These are phyloP conservation scores for Corchorus olitorius DNA, from an alignment of 345 rosid species.

Conservation along the genomic window DNA sequence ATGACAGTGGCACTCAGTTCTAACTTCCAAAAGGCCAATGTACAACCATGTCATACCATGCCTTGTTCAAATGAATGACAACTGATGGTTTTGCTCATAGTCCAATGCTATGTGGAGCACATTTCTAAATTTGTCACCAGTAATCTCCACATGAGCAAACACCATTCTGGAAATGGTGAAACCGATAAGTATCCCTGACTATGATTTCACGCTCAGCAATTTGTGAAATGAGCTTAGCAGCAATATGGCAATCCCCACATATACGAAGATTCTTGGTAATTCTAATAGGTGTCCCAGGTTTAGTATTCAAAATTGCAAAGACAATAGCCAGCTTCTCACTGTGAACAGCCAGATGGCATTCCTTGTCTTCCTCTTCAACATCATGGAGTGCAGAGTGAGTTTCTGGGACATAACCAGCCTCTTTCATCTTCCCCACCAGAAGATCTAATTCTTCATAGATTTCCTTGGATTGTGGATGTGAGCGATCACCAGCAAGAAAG, in stretches of 20 bases:
- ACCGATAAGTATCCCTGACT: slow-evolving; percentile 64
- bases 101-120: not conserved
- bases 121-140: slow-evolving; percentile 40
- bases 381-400: slow-evolving; percentile 74
- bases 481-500: slow-evolving; percentile 66
- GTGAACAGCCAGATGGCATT: slow-evolving; percentile 68
- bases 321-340: slow-evolving; percentile 80
- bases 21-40: no score
- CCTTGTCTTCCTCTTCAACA: slow-evolving; percentile 83
- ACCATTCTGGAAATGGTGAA: slow-evolving; percentile 65
- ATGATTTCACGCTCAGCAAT: slow-evolving; percentile 58
- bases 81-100: not conserved
- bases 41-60: not conserved
- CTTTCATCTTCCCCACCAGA: slow-evolving; percentile 68
- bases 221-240: slow-evolving; percentile 67
- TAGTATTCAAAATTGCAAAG: slow-evolving; percentile 61
- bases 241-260: slow-evolving; percentile 74
- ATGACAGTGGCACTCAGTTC: not conserved
- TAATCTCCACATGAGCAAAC: slow-evolving; percentile 74
- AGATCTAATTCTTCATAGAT: slow-evolving; percentile 55
- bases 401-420: slow-evolving; percentile 61
- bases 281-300: slow-evolving; percentile 46
- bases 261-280: slow-evolving; percentile 78
- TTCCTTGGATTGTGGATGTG: slow-evolving; percentile 47
- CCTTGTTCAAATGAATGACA: not conserved